phyloP scores from a whole-genome alignment of 352 stramenopile genomes.

The Globisporangium orthogonon region DNA sequence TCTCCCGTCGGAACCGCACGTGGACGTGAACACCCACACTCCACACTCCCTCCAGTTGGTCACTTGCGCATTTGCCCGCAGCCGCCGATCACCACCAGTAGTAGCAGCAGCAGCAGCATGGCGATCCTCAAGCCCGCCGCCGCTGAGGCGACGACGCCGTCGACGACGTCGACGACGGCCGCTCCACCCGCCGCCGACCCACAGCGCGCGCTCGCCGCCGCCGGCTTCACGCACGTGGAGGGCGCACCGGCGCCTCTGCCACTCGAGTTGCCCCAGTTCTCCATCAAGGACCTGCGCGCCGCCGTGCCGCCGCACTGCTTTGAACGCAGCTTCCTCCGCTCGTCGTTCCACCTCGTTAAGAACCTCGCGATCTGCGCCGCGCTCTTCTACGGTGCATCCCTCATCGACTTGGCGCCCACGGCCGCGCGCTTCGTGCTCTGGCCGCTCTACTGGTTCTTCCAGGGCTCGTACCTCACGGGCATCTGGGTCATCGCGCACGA shows the following conservation, averaged over 20 bases:
- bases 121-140: constrained; percentile 62
- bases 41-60: neutral
- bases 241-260: constrained; percentile 72
- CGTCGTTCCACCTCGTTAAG: constrained; percentile 88
- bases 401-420: constrained; percentile 38
- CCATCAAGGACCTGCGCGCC: constrained; percentile 85
- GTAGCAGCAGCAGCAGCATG: constrained; percentile 18
- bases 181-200: constrained; percentile 20
- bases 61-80: neutral
- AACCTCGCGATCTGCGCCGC: constrained; percentile 88
- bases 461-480: constrained; percentile 95
- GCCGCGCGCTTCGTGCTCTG: constrained; percentile 58
- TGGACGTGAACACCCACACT: neutral
- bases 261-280: constrained; percentile 80
- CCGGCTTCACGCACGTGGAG: constrained; percentile 68
- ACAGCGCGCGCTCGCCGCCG: constrained; percentile 38
- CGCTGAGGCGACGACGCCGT: constrained; percentile 23
- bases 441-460: constrained; percentile 96
- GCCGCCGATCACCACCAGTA: neutral
- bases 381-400: constrained; percentile 86
- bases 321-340: constrained; percentile 89
- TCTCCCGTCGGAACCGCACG: neutral
- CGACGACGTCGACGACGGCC: constrained; percentile 12
- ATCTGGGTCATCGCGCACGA: constrained; percentile 98
- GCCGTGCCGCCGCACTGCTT: constrained; percentile 96